Conservation (phyloP, 257 asterid species). For the Anisodus acutangulus region DNA sequence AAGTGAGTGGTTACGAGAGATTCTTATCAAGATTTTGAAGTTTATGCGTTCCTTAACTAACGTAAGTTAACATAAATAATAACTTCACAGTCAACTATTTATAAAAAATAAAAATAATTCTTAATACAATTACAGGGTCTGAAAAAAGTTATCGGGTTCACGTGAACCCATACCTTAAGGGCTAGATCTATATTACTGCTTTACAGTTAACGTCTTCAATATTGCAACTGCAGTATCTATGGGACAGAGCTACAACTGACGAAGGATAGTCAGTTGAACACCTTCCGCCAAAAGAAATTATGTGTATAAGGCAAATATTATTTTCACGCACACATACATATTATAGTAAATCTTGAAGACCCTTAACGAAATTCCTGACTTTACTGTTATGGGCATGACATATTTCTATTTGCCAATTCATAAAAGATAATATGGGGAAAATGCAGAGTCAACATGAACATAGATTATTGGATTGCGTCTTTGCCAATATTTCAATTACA, state of each 20-base stretch:
- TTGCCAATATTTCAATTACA: too few species aligned
- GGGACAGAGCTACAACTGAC: neutral
- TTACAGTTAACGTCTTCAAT: neutral
- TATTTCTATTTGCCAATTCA: neutral
- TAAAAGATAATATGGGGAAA: neutral
- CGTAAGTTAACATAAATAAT: too few species aligned
- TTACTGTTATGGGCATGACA: neutral
- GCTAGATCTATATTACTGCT: too few species aligned
- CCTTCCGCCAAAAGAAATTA: neutral
- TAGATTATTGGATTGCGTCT: neutral
- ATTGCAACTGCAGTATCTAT: neutral
- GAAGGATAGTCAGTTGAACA: neutral
- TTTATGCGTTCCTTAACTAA: too few species aligned
- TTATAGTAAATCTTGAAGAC: neutral
- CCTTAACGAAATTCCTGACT: neutral
- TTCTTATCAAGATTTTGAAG: too few species aligned
- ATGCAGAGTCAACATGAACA: neutral
- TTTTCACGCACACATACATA: neutral
- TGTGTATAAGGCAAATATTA: neutral
- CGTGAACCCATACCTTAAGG: too few species aligned
- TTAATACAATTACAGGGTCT: too few species aligned
- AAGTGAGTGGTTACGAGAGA: neutral
- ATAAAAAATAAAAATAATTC: too few species aligned
- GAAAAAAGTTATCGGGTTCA: too few species aligned
- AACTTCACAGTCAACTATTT: too few species aligned